Base-by-base conservation (phyloP, 331 rosid species). In the Pyrus hybrid region DNA sequence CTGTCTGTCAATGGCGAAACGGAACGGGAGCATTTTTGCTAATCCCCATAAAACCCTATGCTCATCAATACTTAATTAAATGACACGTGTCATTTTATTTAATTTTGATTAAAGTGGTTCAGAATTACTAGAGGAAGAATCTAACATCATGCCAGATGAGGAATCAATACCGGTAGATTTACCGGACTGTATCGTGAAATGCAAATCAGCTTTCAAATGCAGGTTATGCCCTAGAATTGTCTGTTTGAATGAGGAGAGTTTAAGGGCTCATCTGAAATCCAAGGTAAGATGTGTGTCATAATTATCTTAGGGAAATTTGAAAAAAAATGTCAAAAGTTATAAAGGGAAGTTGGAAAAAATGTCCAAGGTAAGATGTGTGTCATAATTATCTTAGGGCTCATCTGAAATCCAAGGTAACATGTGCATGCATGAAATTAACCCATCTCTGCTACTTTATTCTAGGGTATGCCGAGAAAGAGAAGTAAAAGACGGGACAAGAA, bases 131-230 rank as follows among this genome's bases (percentile, higher is more conserved):
- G 82, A 79, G 71, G 68, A 63, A 54, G 64, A 57, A 67, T 75
- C 93, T 71, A 41, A 81, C 41, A 68, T 62, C 22, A 16, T 28
- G 70, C 74, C 28, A 5, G 83, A 79, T 63, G 56, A 72, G 72
- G 82, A 87, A 67, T 67, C 82, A 32, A 45, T 72, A 49, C 78
- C 75, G 7, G 74, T 35, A 43, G 90, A 84, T 75, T 30, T 73
- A 35, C 83, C 89, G 41, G 83, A 75, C 54, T 70, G 77, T 63
- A 54, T 93, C 71, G 77, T 91, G 58, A 82, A 88, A 82, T 73
- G 87, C 84, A 93, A 90, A 83, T 90, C 98, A 53, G 88, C 86
- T 75, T 91, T 91, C 60, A 93, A 91, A 86, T 93, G 98, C 82
- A 90, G 83, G 90, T 63, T 93, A 67, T 93, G 98, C 81, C 97